A percentile compares a stretch with the other conserved stretches of the same genome.
Conservation (phyloP, 1,139 yeast species). For the Taphrina pruni region DNA sequence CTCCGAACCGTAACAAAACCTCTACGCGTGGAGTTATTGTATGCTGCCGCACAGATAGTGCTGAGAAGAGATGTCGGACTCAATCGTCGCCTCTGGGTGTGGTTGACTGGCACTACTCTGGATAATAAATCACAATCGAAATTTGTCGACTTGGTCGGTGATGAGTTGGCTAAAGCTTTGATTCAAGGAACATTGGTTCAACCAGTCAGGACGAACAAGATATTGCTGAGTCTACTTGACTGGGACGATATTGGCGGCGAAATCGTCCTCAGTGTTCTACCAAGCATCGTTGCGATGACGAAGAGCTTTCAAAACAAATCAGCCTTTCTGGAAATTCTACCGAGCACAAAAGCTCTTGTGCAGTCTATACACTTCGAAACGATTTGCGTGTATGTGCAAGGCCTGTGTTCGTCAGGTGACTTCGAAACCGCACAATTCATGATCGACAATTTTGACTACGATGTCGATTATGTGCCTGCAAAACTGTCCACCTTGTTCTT, state of each 20-base stretch:
- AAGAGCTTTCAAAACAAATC: background rate
- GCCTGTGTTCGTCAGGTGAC: background rate
- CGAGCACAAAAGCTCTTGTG: conserved; percentile 13
- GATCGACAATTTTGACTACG: conserved; percentile 12
- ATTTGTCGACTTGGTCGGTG: background rate
- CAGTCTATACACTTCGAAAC: conserved; percentile 13
- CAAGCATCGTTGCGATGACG: background rate
- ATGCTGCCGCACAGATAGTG: conserved; percentile 68
- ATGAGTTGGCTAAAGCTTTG: conserved; percentile 12
- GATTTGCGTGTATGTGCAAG: conserved; percentile 10
- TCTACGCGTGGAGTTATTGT: conserved; percentile 52
- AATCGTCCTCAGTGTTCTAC: conserved; percentile 5
- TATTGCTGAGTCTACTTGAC: conserved; percentile 23
- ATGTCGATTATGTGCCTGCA: conserved; percentile 5
- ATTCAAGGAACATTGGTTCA: background rate
- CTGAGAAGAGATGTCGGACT: conserved; percentile 88
- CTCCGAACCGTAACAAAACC: conserved; percentile 61
- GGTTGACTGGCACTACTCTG: conserved; percentile 76
- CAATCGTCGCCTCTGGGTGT: conserved; percentile 88
- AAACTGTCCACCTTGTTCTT: conserved; percentile 14
- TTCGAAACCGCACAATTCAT: conserved; percentile 3
- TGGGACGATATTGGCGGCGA: conserved; percentile 16
- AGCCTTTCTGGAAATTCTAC: background rate
- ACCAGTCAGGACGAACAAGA: conserved; percentile 4
- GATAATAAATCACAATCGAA: background rate